Percentiles rank a stretch among this genome's conserved stretches.
These are phyloP conservation scores for Scytalidium sp. DNA, from an alignment of 2,329 filamentous ascomycete genomes.

Conservation along the genomic window DNA sequence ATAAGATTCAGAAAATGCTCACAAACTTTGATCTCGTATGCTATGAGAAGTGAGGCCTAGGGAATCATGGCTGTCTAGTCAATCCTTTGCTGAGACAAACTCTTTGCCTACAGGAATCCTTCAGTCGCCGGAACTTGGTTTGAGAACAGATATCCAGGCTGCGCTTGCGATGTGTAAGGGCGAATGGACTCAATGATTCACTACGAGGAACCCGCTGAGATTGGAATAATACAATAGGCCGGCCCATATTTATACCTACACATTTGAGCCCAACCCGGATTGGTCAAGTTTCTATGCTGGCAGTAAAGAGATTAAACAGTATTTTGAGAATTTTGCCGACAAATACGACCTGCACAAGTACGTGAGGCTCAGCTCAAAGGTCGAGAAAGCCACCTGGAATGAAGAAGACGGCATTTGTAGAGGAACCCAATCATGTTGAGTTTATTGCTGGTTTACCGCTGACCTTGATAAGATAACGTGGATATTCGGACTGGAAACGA, in stretches of 20 bases:
- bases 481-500: slow-evolving; percentile 18
- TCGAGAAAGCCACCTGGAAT: slow-evolving; percentile 25
- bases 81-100: not conserved
- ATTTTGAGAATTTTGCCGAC: slow-evolving; percentile 13
- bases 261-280: slow-evolving; percentile 24
- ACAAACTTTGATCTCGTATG: slow-evolving; percentile 35
- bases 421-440: not conserved
- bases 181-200: no score
- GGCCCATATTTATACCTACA: slow-evolving; percentile 26
- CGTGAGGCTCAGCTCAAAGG: slow-evolving; percentile 18
- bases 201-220: no score
- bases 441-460: no score
- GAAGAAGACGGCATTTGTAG: slow-evolving; percentile 24
- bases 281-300: slow-evolving; percentile 10
- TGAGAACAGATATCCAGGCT: slow-evolving; percentile 30
- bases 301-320: slow-evolving; percentile 9
- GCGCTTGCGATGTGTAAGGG: slow-evolving; percentile 17
- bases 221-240: slow-evolving; percentile 14
- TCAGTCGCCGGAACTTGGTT: slow-evolving; percentile 33
- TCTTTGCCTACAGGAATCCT: slow-evolving; percentile 25
- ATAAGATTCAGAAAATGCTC: slow-evolving; percentile 34
- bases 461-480: slow-evolving; percentile 4
- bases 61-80: no score
- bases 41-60: slow-evolving; percentile 38
- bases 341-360: slow-evolving; percentile 8